These are phyloP conservation scores for Pelargonium citronellum DNA, from an alignment of 441 rosid genomes.

Conservation along the genomic window DNA sequence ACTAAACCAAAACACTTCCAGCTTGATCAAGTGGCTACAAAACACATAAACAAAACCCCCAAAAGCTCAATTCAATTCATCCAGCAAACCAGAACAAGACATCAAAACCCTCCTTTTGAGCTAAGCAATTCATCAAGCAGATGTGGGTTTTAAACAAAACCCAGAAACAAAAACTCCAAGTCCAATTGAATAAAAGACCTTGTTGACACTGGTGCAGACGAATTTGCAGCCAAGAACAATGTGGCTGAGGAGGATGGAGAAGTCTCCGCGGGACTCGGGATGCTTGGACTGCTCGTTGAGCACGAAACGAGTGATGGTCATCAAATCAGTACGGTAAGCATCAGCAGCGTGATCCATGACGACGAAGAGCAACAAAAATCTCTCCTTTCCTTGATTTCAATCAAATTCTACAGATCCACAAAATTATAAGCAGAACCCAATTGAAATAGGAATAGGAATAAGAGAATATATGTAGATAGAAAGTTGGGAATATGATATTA, in stretches of 20 bases:
- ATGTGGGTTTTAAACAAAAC: conserved; percentile 3
- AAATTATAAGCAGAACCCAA: not conserved
- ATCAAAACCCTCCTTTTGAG: not conserved
- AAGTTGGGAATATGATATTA: not conserved
- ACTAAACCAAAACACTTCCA: too few species aligned
- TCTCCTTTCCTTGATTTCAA: not conserved
- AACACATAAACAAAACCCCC: not conserved
- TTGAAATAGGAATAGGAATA: not conserved
- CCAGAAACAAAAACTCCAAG: not conserved
- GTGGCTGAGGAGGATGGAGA: conserved; percentile 80
- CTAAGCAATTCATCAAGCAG: not conserved
- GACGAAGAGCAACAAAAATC: not conserved
- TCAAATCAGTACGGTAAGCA: conserved; percentile 83
- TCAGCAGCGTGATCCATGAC: conserved; percentile 83
- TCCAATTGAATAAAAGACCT: conserved; percentile 33
- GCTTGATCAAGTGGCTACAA: not conserved
- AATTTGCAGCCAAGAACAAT: conserved; percentile 98
- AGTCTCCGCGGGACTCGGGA: conserved; percentile 96
- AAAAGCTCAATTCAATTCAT: not conserved
- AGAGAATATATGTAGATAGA: not conserved
- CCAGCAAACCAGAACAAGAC: too few species aligned
- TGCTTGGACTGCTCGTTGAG: conserved; percentile 81
- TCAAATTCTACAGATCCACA: not conserved
- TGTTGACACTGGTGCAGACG: conserved; percentile 89
- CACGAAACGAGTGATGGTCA: conserved; percentile 88